Conservation (phyloP, 345 rosid species). For the Populus pruinosa region DNA sequence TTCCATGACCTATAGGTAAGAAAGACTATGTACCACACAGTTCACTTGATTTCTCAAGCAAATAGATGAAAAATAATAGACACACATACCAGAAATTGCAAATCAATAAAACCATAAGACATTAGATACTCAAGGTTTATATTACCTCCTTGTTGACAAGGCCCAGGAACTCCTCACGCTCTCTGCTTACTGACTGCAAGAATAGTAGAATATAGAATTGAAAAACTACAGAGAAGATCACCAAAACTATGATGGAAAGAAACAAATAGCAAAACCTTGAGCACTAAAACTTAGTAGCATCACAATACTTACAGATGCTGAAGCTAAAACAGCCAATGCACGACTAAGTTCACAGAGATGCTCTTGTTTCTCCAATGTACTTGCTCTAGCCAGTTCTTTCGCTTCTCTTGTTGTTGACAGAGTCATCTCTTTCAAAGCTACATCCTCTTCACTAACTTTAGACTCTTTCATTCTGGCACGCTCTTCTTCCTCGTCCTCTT, state of each 20-base stretch:
- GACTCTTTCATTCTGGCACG: slow-evolving; percentile 56
- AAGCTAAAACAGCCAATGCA: slow-evolving; percentile 87
- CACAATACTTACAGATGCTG: slow-evolving; percentile 71
- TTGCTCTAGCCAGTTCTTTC: slow-evolving; percentile 67
- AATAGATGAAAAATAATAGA: neutral
- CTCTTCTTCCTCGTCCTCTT: slow-evolving; percentile 78
- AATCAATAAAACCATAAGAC: neutral
- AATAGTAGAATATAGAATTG: slow-evolving; percentile 18
- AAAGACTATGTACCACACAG: neutral
- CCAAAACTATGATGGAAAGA: neutral
- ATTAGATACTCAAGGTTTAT: slow-evolving; percentile 2
- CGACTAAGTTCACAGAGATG: slow-evolving; percentile 78
- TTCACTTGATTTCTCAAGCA: neutral
- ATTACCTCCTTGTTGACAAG: slow-evolving; percentile 90
- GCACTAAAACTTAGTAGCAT: slow-evolving; percentile 1
- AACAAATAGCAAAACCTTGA: neutral
- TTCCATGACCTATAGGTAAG: neutral
- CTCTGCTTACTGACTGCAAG: slow-evolving; percentile 77
- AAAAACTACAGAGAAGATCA: slow-evolving; percentile 1
- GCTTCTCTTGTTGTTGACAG: slow-evolving; percentile 60
- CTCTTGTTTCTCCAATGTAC: slow-evolving; percentile 66
- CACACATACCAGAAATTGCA: neutral
- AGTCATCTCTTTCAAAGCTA: slow-evolving; percentile 77
- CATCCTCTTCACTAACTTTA: slow-evolving; percentile 54
- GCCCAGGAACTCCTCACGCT: slow-evolving; percentile 83